Evolutionary conservation across 2,329 filamentous ascomycete species (phyloP).

Genomic region (Nemania diffusa): DNA sequence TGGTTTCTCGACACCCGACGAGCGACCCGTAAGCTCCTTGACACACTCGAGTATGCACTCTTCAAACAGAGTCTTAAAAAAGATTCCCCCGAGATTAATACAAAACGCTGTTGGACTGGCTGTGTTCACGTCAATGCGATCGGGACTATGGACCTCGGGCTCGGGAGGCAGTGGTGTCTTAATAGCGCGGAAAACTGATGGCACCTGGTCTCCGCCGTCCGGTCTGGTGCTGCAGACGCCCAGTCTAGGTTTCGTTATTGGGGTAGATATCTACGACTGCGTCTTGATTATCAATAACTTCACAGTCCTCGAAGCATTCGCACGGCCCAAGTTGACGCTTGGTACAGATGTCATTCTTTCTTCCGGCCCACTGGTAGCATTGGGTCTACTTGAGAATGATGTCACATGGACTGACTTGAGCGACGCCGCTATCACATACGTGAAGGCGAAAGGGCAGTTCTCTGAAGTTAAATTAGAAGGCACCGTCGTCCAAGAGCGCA

Average conservation of each 20-base stretch:
- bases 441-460: conserved; percentile 67
- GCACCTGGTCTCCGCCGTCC: conserved; percentile 90
- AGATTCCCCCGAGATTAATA: conserved; percentile 87
- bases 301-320: conserved; percentile 85
- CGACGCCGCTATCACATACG: conserved; percentile 67
- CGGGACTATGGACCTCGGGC: conserved; percentile 89
- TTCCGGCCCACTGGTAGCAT: conserved; percentile 75
- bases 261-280: conserved; percentile 95
- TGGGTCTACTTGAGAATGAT: conserved; percentile 63
- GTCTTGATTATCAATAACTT: conserved; percentile 92
- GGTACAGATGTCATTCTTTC: conserved; percentile 83
- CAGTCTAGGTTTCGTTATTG: conserved; percentile 87
- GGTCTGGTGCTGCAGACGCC: conserved; percentile 91
- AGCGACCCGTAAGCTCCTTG: conserved; percentile 48
- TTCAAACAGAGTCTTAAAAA: conserved; percentile 71
- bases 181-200: conserved; percentile 84
- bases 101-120: conserved; percentile 89
- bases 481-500: conserved; percentile 66
- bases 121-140: conserved; percentile 96
- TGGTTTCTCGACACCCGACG: conserved; percentile 63
- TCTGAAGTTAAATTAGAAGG: conserved; percentile 66
- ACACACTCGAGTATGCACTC: conserved; percentile 57
- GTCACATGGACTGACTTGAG: conserved; percentile 63
- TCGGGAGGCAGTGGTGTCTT: conserved; percentile 90
- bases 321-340: conserved; percentile 79